Percentiles rank a stretch among this genome's conserved stretches.
These are phyloP conservation scores for Cyberlindnera maritima DNA, from an alignment of 805 yeast species.

Conservation along the genomic window DNA sequence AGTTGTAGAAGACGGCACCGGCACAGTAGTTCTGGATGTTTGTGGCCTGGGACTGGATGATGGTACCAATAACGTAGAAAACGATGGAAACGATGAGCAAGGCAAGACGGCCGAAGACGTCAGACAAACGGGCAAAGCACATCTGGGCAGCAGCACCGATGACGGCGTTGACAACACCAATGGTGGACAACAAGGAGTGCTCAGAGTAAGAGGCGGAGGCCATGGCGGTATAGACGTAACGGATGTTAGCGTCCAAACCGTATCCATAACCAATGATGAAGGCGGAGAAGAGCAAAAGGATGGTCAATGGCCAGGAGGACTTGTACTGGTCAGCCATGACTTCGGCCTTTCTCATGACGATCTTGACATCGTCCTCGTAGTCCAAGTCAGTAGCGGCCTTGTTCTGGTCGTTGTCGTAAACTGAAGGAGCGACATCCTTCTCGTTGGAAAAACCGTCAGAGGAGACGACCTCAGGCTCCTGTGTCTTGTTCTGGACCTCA, in stretches of 20 bases:
- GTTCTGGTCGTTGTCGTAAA: neutral
- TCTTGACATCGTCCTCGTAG: slow-evolving; percentile 2
- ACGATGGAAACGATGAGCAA: slow-evolving; percentile 46
- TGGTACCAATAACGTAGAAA: slow-evolving; percentile 60
- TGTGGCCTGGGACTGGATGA: slow-evolving; percentile 58
- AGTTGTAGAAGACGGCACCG: slow-evolving; percentile 53
- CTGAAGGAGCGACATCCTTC: neutral
- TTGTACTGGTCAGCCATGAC: slow-evolving; percentile 44
- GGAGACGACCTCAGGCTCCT: neutral
- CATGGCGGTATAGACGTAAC: slow-evolving; percentile 47
- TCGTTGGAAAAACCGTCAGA: neutral
- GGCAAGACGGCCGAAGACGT: slow-evolving; percentile 63
- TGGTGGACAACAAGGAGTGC: slow-evolving; percentile 58
- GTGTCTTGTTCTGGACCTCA: neutral
- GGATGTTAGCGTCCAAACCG: slow-evolving; percentile 49
- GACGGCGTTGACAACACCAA: slow-evolving; percentile 55
- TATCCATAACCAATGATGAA: slow-evolving; percentile 53
- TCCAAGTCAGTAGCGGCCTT: neutral
- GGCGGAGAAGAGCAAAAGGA: slow-evolving; percentile 40
- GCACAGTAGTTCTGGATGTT: slow-evolving; percentile 59
- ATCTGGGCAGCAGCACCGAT: slow-evolving; percentile 68
- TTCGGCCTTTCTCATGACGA: slow-evolving; percentile 49
- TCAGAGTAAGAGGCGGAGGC: slow-evolving; percentile 55
- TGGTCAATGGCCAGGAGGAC: slow-evolving; percentile 31
- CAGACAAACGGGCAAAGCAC: slow-evolving; percentile 60